A percentile compares a stretch with the other conserved stretches of the same genome.
phyloP scores from a whole-genome alignment of 1,284 basidiomycete genomes.

The Ganoderma resinaceum region DNA sequence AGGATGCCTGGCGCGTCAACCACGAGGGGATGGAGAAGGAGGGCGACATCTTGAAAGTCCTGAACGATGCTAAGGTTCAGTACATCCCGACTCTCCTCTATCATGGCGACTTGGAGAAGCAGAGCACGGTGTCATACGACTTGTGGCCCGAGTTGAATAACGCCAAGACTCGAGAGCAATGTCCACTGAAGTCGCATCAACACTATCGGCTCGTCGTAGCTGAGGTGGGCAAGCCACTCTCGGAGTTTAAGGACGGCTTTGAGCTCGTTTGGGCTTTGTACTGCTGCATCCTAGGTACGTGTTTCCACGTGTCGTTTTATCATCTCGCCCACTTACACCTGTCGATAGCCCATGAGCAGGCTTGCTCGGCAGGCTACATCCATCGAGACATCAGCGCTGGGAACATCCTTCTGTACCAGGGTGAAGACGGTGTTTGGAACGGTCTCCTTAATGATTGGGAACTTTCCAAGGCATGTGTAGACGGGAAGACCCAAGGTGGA shows the following conservation, averaged over 20 bases:
- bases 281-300: constrained; percentile 7
- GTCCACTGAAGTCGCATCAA: constrained; percentile 15
- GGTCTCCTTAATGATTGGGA: constrained; percentile 19
- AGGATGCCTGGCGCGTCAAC: constrained; percentile 24
- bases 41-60: constrained; percentile 12
- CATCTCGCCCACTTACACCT: background rate
- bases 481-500: background rate
- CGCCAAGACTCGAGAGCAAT: background rate
- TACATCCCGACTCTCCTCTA: constrained; percentile 26
- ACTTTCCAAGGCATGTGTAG: constrained; percentile 7
- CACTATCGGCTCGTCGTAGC: constrained; percentile 25
- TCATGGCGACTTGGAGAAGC: constrained; percentile 23
- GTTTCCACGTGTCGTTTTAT: too few relatives aligned
- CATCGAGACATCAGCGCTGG: constrained; percentile 23
- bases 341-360: constrained; percentile 7
- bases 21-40: constrained; percentile 12
- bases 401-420: constrained; percentile 15
- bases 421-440: background rate
- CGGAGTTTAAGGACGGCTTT: background rate
- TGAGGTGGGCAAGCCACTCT: constrained; percentile 21
- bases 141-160: background rate
- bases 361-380: constrained; percentile 6
- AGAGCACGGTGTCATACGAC: background rate
- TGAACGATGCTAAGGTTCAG: constrained; percentile 24
- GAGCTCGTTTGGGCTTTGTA: constrained; percentile 2